Evolutionary conservation across 805 yeast genomes (phyloP), one percentile per base, ranked within the genome.

Genomic region (Wickerhamomyces strasburgensis): DNA sequence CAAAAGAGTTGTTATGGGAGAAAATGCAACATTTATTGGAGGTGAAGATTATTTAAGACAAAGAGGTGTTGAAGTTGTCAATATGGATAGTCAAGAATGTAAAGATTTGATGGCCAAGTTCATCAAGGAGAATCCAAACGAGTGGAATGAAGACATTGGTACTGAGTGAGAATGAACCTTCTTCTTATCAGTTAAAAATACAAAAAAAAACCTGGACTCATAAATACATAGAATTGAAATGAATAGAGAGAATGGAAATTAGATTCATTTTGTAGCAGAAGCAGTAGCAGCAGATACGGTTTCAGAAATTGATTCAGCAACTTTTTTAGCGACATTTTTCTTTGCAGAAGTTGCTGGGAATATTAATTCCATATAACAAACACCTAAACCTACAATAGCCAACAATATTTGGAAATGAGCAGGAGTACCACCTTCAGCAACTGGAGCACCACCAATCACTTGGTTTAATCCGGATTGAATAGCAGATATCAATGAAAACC

Each of bases 1-100:
- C 48, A 80, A 81, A 52, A 72, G 97, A 46, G 82, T 86, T 29
- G 97, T 90, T 0, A 52, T 88, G 60, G 96, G 96, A 21, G 98
- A 90, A 58, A 88, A 88, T 61, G 74, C 64, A 38, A 90, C 82
- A 21, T 90, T 84, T 50, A 48, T 70, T 24, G 96, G 97, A 10
- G 95, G 85, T 19, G 97, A 90, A 58, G 83, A 79, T 29, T 78
- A 78, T 58, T 68, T 90, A 51, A 56, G 59, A 43, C 54, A 70
- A 4, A 68, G 80, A 49, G 95, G 94, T 14, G 80, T 84, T 37
- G 86, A 83, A 52, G 73, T 82, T n/a, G 66, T 79, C 36, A 75
- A 81, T 53, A 43, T 76, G 49, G 61, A 83, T 29, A 75, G 73
- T 51, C 64, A 64, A 13, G 73, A 74, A 46, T 84, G 93, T 56